Conservation (phyloP, 2,329 filamentous ascomycete species). For the Fusarium liriodendri region DNA sequence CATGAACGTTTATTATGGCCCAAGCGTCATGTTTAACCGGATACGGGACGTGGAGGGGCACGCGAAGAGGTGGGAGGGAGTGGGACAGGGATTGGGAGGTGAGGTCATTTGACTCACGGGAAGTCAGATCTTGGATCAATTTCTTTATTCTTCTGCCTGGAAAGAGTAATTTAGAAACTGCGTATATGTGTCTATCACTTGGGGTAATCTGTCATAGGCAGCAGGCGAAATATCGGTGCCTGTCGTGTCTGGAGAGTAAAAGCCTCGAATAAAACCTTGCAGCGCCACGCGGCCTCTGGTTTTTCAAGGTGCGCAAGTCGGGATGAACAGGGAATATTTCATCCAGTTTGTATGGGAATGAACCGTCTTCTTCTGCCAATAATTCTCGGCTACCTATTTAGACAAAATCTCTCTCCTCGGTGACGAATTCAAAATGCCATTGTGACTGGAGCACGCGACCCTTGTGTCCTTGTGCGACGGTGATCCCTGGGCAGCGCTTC, state of each 20-base stretch:
- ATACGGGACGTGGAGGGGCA: conserved; percentile 16
- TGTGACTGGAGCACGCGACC: conserved; percentile 16
- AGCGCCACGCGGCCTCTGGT: conserved; percentile 38
- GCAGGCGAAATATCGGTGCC: background rate
- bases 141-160: conserved; percentile 9
- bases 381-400: background rate
- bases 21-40: conserved; percentile 33
- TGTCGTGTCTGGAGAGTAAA: conserved; percentile 16
- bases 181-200: background rate
- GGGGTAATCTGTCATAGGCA: background rate
- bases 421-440: background rate
- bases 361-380: background rate
- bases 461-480: conserved; percentile 5
- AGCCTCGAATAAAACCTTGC: conserved; percentile 39
- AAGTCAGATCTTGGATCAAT: conserved; percentile 7
- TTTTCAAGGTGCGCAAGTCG: conserved; percentile 20
- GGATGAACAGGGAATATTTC: background rate
- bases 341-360: background rate
- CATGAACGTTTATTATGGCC: conserved; percentile 41
- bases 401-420: background rate
- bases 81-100: conserved; percentile 25
- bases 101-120: conserved; percentile 19
- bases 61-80: conserved; percentile 13
- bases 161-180: background rate
- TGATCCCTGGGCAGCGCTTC: background rate